Evolutionary conservation across 257 asterid species (phyloP).

Genomic region (Solanum sitiens): DNA sequence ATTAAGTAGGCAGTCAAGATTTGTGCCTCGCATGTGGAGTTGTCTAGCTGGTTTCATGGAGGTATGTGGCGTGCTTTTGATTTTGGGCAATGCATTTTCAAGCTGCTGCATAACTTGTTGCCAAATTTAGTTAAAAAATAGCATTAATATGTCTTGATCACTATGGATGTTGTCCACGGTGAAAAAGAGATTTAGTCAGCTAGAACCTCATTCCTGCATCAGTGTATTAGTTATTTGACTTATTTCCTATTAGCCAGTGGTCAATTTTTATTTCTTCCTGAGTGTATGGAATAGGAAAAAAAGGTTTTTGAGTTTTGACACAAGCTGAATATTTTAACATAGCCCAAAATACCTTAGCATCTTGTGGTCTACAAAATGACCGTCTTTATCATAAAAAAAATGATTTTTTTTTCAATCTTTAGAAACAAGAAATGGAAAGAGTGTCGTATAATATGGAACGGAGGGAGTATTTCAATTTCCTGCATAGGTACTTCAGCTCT

Average conservation of each 20-base stretch:
- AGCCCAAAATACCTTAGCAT: neutral
- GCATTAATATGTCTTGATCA: neutral
- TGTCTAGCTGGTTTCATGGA: slow-evolving; percentile 97
- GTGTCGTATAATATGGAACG: neutral
- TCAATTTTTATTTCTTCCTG: neutral
- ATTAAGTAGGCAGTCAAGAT: slow-evolving; percentile 84
- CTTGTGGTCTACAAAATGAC: neutral
- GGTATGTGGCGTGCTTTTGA: slow-evolving; percentile 26
- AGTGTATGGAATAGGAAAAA: neutral
- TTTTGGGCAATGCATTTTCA: neutral
- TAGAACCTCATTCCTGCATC: neutral
- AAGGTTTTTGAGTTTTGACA: neutral
- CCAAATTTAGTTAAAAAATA: neutral
- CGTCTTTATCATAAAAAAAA: neutral
- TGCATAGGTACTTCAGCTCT: neutral
- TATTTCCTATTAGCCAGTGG: neutral
- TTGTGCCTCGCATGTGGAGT: slow-evolving; percentile 99
- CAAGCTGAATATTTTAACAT: neutral
- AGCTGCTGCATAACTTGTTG: neutral
- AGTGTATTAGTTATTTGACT: neutral
- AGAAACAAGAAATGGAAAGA: neutral
- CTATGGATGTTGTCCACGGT: neutral
- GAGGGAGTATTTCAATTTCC: neutral
- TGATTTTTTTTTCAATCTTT: neutral
- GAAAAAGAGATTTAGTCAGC: neutral